These are phyloP conservation scores for Gardenia jasminoides DNA, from an alignment of 257 asterid genomes.

Conservation along the genomic window DNA sequence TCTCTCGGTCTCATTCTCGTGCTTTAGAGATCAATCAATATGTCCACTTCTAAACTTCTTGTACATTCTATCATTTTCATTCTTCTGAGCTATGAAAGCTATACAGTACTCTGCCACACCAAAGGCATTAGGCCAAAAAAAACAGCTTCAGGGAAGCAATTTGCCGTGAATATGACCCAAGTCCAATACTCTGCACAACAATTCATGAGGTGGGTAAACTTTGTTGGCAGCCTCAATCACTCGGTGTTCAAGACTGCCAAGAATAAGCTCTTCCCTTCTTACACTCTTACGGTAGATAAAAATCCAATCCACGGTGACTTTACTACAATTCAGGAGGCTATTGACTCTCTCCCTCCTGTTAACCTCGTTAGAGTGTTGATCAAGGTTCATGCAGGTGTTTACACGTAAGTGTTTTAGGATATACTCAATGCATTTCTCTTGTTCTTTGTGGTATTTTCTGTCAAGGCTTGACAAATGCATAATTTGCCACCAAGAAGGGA, in stretches of 20 bases:
- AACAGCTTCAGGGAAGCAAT: slow-evolving; percentile 19
- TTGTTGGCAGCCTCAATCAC: slow-evolving; percentile 75
- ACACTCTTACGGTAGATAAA: slow-evolving; percentile 61
- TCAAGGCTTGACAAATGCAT: background rate
- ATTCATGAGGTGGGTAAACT: slow-evolving; percentile 80
- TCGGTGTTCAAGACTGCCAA: slow-evolving; percentile 65
- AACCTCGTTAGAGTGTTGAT: slow-evolving; percentile 79
- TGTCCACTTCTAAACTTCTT: slow-evolving; percentile 29
- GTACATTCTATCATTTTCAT: slow-evolving; percentile 14
- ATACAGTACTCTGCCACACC: slow-evolving; percentile 39
- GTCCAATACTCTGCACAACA: slow-evolving; percentile 59
- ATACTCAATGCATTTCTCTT: no score
- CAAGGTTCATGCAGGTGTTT: slow-evolving; percentile 82
- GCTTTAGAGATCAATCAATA: background rate
- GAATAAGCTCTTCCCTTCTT: slow-evolving; percentile 75
- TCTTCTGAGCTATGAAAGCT: slow-evolving; percentile 28
- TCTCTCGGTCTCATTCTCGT: slow-evolving; percentile 9
- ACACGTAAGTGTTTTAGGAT: slow-evolving; percentile 50
- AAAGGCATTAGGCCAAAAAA: slow-evolving; percentile 49
- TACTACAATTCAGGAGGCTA: slow-evolving; percentile 76
- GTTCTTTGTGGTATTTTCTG: background rate
- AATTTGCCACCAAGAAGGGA: no score
- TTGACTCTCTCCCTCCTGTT: slow-evolving; percentile 76
- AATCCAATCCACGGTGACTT: slow-evolving; percentile 72
- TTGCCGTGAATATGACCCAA: slow-evolving; percentile 48